Evolutionary conservation across 2,329 filamentous ascomycete species (phyloP).

Genomic region (Hymenoscyphus scutula): DNA sequence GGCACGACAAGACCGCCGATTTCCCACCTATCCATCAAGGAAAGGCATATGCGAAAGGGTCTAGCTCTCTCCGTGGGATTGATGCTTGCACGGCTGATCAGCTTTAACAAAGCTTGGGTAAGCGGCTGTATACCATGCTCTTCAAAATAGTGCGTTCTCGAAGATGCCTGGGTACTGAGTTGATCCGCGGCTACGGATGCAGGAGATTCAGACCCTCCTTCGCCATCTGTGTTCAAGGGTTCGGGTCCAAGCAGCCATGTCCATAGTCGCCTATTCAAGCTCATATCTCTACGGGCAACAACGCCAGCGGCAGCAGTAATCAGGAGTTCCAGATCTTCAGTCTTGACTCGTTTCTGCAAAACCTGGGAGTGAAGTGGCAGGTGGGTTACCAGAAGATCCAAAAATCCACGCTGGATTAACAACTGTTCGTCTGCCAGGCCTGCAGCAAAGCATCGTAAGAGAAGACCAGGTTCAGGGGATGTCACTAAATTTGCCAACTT

Average conservation of each 20-base stretch:
- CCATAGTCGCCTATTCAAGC: constrained; percentile 91
- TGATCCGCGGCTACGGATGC: constrained; percentile 30
- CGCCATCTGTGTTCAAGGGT: constrained; percentile 46
- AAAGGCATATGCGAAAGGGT: constrained; percentile 88
- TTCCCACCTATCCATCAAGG: constrained; percentile 97
- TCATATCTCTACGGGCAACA: constrained; percentile 91
- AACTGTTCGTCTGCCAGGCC: constrained; percentile 85
- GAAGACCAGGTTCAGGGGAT: constrained; percentile 84
- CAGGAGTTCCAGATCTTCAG: constrained; percentile 75
- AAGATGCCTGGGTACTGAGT: constrained; percentile 37
- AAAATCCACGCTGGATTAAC: constrained; percentile 88
- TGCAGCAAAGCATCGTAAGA: constrained; percentile 88
- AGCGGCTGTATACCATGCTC: constrained; percentile 73
- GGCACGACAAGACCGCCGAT: constrained; percentile 88
- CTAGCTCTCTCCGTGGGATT: constrained; percentile 69
- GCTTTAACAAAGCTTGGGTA: constrained; percentile 69
- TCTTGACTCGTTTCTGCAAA: constrained; percentile 70
- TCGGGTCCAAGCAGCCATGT: constrained; percentile 89
- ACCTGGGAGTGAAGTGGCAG: constrained; percentile 81
- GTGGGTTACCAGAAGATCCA: constrained; percentile 88
- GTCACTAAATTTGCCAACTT: constrained; percentile 67
- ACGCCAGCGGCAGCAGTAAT: constrained; percentile 83
- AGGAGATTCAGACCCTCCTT: constrained; percentile 48
- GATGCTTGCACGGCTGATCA: constrained; percentile 60
- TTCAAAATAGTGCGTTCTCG: constrained; percentile 78